These are phyloP conservation scores for Aspergillus ochraceus DNA, from an alignment of 2,329 filamentous ascomycete species.

Conservation along the genomic window DNA sequence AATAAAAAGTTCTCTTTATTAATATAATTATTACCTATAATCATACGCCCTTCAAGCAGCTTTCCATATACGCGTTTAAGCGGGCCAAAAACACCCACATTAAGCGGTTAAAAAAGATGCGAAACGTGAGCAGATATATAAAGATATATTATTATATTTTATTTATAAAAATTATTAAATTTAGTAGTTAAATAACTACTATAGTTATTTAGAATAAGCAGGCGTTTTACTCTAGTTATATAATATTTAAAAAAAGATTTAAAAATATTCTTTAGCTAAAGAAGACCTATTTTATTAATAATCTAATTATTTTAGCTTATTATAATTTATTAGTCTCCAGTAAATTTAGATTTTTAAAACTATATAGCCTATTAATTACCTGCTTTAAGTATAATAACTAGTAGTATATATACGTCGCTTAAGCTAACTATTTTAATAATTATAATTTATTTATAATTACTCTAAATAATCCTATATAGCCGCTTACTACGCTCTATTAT, in stretches of 20 bases:
- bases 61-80: background rate
- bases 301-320: conserved; percentile 2
- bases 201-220: conserved; percentile 10
- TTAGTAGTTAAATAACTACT: conserved; percentile 6
- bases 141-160: background rate
- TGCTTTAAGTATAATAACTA: background rate
- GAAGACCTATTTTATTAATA: background rate
- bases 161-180: conserved; percentile 10
- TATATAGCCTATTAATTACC: background rate
- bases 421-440: conserved; percentile 8
- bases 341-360: background rate
- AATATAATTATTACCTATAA: background rate
- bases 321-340: background rate
- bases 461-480: conserved; percentile 8
- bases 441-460: conserved; percentile 13
- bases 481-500: conserved; percentile 1
- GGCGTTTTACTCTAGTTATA: background rate
- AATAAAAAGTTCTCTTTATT: background rate
- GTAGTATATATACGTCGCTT: background rate
- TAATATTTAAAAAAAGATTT: background rate
- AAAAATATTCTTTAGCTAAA: conserved; percentile 3
- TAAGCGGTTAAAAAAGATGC: background rate
- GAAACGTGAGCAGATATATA: background rate
- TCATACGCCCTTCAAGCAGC: background rate
- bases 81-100: background rate